Evolutionary conservation across 2,329 filamentous ascomycete species (phyloP).

Genomic region (Rhynchosporium secalis): DNA sequence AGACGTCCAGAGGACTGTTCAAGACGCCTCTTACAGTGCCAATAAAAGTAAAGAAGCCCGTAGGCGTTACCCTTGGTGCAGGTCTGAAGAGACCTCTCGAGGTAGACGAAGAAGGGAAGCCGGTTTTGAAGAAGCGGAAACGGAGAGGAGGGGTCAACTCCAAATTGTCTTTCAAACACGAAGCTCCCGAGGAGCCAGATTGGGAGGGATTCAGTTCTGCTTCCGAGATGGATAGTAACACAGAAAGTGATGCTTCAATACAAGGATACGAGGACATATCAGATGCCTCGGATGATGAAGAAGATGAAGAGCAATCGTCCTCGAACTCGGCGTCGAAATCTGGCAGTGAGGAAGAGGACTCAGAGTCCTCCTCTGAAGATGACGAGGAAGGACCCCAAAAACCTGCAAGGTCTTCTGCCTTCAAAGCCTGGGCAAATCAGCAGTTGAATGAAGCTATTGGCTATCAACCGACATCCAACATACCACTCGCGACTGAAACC

Average conservation of each 20-base stretch:
- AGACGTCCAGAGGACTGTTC: constrained; percentile 19
- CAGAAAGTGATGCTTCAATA: constrained; percentile 37
- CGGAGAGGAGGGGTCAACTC: constrained; percentile 63
- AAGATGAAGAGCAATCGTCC: constrained; percentile 20
- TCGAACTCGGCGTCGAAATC: constrained; percentile 21
- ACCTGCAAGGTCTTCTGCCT: constrained; percentile 60
- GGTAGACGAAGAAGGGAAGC: constrained; percentile 71
- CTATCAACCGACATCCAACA: constrained; percentile 50
- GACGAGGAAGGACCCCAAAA: constrained; percentile 40
- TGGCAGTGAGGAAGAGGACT: constrained; percentile 33
- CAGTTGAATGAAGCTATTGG: constrained; percentile 84
- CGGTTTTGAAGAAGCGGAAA: constrained; percentile 80
- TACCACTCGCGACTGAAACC: constrained; percentile 41
- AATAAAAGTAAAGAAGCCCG: constrained; percentile 13
- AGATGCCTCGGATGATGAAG: constrained; percentile 37
- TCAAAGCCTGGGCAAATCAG: constrained; percentile 90
- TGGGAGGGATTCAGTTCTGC: constrained; percentile 64
- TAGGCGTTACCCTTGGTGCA: constrained; percentile 55
- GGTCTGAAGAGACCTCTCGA: constrained; percentile 88
- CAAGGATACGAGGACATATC: constrained; percentile 41
- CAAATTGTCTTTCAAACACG: constrained; percentile 52
- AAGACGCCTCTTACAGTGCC: constrained; percentile 19
- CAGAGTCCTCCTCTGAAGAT: constrained; percentile 35
- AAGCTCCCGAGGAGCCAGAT: constrained; percentile 50
- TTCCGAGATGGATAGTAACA: constrained; percentile 43